These are phyloP conservation scores for Sisymbrium altissimum DNA, from an alignment of 345 rosid species.

Conservation along the genomic window DNA sequence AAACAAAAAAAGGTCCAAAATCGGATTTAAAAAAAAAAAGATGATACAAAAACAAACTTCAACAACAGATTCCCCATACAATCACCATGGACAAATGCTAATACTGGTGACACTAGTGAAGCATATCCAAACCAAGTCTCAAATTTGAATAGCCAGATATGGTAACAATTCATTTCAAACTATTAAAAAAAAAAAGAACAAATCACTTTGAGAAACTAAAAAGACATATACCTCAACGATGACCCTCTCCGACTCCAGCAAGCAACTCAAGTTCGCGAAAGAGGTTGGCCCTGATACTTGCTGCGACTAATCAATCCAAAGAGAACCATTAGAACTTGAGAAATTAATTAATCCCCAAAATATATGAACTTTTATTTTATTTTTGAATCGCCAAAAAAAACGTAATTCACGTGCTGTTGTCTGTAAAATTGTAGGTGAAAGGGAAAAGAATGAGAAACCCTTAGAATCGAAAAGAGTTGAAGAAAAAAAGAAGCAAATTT, in stretches of 20 bases:
- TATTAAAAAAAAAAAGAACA: not conserved
- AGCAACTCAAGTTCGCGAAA: slow-evolving; percentile 52
- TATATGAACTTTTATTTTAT: not conserved
- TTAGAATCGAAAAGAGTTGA: slow-evolving; percentile 7
- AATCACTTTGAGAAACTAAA: not conserved
- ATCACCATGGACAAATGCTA: not conserved
- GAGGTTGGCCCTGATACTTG: slow-evolving; percentile 51
- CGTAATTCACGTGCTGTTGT: slow-evolving; percentile 15
- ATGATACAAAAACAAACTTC: not conserved
- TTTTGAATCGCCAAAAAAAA: not conserved
- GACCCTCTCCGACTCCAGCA: slow-evolving; percentile 76
- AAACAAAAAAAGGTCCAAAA: slow-evolving; percentile 26
- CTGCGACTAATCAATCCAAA: slow-evolving; percentile 33
- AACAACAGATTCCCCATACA: not conserved
- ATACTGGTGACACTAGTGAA: not conserved
- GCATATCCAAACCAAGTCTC: not conserved
- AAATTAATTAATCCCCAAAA: slow-evolving; percentile 1
- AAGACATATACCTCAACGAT: slow-evolving; percentile 50
- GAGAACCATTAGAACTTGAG: not conserved
- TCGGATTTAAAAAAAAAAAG: not conserved
- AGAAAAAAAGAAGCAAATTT: no score
- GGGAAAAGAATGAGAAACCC: slow-evolving; percentile 8
- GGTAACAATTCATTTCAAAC: not conserved
- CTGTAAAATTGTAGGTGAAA: not conserved
- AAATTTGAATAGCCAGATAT: not conserved